Percentiles rank a stretch among this genome's conserved stretches.
These are phyloP conservation scores for Botrytis aclada DNA, from an alignment of 2,329 filamentous ascomycete species.

Conservation along the genomic window DNA sequence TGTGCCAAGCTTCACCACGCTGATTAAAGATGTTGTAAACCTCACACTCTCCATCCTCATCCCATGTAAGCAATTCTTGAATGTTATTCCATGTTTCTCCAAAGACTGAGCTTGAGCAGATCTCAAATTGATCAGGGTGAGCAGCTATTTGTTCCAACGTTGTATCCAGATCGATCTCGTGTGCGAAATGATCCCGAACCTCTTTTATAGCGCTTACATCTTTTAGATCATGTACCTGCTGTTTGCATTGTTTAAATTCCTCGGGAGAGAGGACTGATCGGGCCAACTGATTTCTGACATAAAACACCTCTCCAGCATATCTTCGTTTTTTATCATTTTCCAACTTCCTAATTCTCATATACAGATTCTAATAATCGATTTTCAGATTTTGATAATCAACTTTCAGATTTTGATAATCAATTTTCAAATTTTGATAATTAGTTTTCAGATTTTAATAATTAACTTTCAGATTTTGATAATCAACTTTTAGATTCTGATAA, in stretches of 20 bases:
- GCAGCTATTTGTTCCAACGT: background rate
- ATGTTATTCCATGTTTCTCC: background rate
- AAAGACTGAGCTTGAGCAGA: background rate
- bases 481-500: too few species aligned
- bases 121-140: background rate
- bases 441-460: too few species aligned
- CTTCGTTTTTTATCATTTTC: background rate
- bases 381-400: too few species aligned
- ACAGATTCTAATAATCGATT: too few species aligned
- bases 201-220: background rate
- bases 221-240: background rate
- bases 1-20: background rate
- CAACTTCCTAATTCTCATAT: rapidly evolving
- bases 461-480: too few species aligned
- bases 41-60: background rate
- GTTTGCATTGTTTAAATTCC: background rate
- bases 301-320: background rate
- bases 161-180: background rate
- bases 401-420: too few species aligned
- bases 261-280: background rate
- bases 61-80: background rate
- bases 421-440: too few species aligned
- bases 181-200: background rate
- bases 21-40: background rate
- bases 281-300: background rate